These are phyloP conservation scores for Maudiozyma serrabonitensis DNA, from an alignment of 805 yeast species.

Conservation along the genomic window DNA sequence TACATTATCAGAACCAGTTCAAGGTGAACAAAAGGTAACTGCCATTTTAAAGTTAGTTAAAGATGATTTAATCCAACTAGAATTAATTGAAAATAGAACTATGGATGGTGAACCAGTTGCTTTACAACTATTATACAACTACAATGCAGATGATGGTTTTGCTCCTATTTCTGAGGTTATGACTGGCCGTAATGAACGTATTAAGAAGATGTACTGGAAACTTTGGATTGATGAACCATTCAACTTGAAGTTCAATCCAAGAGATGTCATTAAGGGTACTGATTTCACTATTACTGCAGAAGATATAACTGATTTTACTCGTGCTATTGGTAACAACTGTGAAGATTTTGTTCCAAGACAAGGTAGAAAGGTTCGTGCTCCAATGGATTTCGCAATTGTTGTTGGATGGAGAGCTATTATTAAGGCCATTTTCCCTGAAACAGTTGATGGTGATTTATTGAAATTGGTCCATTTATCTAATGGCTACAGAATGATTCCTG, in stretches of 20 bases:
- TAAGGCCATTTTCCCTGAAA: conserved; percentile 94
- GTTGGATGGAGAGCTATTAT: conserved; percentile 98
- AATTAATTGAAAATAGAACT: conserved; percentile 81
- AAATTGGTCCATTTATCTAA: conserved; percentile 91
- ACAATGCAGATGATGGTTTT: conserved; percentile 80
- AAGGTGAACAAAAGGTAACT: conserved; percentile 59
- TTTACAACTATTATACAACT: conserved; percentile 68
- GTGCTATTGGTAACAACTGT: conserved; percentile 93
- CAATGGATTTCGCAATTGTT: conserved; percentile 98
- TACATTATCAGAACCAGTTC: conserved; percentile 58
- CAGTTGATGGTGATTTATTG: conserved; percentile 92
- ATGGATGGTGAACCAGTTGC: conserved; percentile 65
- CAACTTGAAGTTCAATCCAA: conserved; percentile 55
- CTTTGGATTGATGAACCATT: conserved; percentile 79
- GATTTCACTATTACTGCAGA: conserved; percentile 58
- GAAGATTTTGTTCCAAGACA: conserved; percentile 90
- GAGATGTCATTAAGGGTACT: conserved; percentile 61
- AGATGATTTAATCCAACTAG: conserved; percentile 49
- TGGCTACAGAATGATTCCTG: conserved; percentile 87
- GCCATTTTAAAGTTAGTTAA: conserved; percentile 49
- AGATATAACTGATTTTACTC: conserved; percentile 85
- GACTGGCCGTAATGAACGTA: conserved; percentile 84
- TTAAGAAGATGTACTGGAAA: conserved; percentile 95
- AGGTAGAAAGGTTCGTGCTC: conserved; percentile 79
- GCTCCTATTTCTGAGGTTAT: conserved; percentile 89